Evolutionary conservation across 2,329 filamentous ascomycete genomes (phyloP).

Genomic region (Aspergillus pseudoviridinutans): DNA sequence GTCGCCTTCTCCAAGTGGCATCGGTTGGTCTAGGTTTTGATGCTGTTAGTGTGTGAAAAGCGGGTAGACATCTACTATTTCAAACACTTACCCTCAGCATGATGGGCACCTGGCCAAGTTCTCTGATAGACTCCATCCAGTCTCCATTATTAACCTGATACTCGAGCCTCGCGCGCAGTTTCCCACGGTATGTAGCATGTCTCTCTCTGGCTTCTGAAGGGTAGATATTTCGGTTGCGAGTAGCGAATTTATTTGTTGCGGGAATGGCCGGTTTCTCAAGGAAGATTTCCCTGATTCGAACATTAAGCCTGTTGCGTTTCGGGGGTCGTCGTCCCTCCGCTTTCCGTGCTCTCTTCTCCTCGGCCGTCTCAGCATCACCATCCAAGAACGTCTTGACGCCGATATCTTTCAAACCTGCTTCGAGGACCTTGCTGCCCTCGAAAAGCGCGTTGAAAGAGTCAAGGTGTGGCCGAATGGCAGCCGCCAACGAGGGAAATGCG

Average conservation of each 20-base stretch:
- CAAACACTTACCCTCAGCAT: conserved; percentile 72
- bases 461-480: conserved; percentile 85
- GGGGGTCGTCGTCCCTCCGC: conserved; percentile 55
- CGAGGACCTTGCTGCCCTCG: conserved; percentile 65
- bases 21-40: conserved; percentile 64
- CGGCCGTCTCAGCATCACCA: conserved; percentile 54
- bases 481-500: conserved; percentile 81
- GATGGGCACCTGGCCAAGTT: conserved; percentile 83
- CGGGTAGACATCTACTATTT: conserved; percentile 1
- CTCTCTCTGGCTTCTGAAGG: conserved; percentile 93
- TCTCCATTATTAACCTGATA: conserved; percentile 85
- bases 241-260: conserved; percentile 74
- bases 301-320: conserved; percentile 67
- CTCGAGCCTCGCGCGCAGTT: conserved; percentile 76
- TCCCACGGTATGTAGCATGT: conserved; percentile 85
- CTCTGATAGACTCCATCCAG: conserved; percentile 74
- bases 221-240: conserved; percentile 75
- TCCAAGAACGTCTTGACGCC: conserved; percentile 85
- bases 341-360: conserved; percentile 34
- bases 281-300: conserved; percentile 76
- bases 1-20: conserved; percentile 87
- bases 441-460: conserved; percentile 95
- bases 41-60: conserved; percentile 1
- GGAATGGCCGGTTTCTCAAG: conserved; percentile 80
- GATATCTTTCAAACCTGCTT: conserved; percentile 79